Conservation (phyloP, 2,329 filamentous ascomycete species). For the Myriosclerotinia scirpicola region DNA sequence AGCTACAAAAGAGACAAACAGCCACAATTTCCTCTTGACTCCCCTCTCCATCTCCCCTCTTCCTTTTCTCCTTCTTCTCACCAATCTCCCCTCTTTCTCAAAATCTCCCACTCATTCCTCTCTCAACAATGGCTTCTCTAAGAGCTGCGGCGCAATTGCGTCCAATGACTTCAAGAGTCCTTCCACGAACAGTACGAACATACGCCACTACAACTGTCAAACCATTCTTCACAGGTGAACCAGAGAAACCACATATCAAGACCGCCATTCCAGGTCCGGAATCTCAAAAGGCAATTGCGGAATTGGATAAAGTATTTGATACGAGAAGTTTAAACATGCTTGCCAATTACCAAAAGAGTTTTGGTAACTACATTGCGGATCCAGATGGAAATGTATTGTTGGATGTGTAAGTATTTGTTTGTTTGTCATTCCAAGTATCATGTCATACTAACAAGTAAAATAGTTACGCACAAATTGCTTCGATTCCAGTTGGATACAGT, state of each 20-base stretch:
- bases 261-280: conserved; percentile 45
- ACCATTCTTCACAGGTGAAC: conserved; percentile 40
- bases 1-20: not conserved
- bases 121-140: conserved; percentile 37
- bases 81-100: conserved; percentile 1
- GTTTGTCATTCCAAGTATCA: not conserved
- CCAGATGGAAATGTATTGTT: conserved; percentile 52
- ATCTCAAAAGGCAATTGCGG: conserved; percentile 42
- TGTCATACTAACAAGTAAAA: conserved; percentile 26
- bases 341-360: conserved; percentile 53
- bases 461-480: conserved; percentile 78
- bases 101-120: not conserved
- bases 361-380: conserved; percentile 54
- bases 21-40: not conserved
- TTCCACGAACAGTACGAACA: conserved; percentile 26
- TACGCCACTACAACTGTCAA: conserved; percentile 34
- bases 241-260: conserved; percentile 38
- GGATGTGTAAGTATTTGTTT: conserved; percentile 46
- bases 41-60: not conserved
- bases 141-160: conserved; percentile 39
- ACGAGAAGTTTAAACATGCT: conserved; percentile 54
- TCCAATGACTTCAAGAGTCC: conserved; percentile 30
- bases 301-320: conserved; percentile 52
- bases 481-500: conserved; percentile 81
- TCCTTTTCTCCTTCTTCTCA: not conserved